Percentiles rank a stretch among this genome's conserved stretches.
Conservation (phyloP, 1,284 basidiomycete species). For the Trichosporon sp. region DNA sequence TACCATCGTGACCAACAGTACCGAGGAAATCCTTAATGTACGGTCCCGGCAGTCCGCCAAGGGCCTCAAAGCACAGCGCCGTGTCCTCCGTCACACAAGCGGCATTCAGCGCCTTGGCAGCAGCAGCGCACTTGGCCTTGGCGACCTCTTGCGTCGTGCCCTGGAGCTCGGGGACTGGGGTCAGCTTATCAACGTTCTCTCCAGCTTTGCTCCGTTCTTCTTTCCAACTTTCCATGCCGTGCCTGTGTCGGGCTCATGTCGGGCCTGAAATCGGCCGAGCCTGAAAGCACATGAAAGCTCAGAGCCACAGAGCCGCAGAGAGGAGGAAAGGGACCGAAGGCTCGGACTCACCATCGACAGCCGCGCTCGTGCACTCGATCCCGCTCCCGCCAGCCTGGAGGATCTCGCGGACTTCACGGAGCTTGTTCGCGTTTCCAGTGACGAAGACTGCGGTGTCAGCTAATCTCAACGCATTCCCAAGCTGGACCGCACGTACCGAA, state of each 20-base stretch:
- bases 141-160: constrained; percentile 91
- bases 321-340: no score
- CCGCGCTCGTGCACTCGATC: constrained; percentile 47
- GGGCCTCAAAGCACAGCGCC: constrained; percentile 84
- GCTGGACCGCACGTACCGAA: constrained; percentile 23
- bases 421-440: constrained; percentile 92
- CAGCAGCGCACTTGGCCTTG: constrained; percentile 78
- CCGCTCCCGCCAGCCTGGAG: constrained; percentile 48
- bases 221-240: no score
- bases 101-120: constrained; percentile 78
- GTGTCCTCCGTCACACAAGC: constrained; percentile 98
- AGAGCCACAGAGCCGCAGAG: no score
- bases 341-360: constrained; percentile 49
- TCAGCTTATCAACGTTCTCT: constrained; percentile 14
- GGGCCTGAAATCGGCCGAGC: no score
- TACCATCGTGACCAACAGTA: constrained; percentile 75
- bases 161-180: constrained; percentile 85
- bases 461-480: background rate
- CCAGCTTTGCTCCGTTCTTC: no score
- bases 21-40: constrained; percentile 94
- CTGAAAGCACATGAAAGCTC: no score
- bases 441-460: constrained; percentile 72
- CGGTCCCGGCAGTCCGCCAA: constrained; percentile 88
- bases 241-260: no score
- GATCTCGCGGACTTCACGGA: constrained; percentile 74